phyloP scores from a whole-genome alignment of 345 rosid species.

The Brassica carinata region DNA sequence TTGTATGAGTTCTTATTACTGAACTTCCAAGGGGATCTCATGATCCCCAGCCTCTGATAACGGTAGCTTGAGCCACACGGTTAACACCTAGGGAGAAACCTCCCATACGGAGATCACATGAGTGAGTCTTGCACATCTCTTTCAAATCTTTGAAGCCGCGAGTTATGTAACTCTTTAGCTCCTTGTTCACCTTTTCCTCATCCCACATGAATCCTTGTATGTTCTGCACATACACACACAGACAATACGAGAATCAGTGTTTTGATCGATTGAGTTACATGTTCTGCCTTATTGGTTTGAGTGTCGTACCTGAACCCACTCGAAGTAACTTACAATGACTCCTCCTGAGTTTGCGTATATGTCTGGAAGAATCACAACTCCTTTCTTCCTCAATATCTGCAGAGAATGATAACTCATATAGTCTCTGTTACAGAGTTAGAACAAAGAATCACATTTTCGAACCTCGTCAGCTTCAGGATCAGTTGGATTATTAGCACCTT shows the following conservation, averaged over 20 bases:
- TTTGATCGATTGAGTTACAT: not conserved
- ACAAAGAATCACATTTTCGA: conserved; percentile 18
- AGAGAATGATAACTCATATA: not conserved
- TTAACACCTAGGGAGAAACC: conserved; percentile 95
- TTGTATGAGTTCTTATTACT: not conserved
- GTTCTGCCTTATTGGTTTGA: conserved; percentile 1
- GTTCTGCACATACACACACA: not conserved
- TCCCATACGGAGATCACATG: conserved; percentile 95
- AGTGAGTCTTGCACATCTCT: conserved; percentile 29
- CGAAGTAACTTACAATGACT: conserved; percentile 98
- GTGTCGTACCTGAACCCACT: conserved; percentile 88
- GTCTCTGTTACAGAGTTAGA: not conserved
- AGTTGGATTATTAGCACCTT: conserved; percentile 73
- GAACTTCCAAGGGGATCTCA: conserved; percentile 24
- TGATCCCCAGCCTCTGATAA: conserved; percentile 92
- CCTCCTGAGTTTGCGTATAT: conserved; percentile 96
- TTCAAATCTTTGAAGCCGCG: conserved; percentile 73
- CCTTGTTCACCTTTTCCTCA: conserved; percentile 45
- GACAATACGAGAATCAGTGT: not conserved
- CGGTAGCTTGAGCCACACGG: conserved; percentile 89
- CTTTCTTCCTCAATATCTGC: conserved; percentile 85
- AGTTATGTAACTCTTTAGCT: conserved; percentile 76
- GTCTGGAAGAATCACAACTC: conserved; percentile 91
- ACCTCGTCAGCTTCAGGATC: conserved; percentile 99
- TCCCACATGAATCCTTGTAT: not conserved